Conservation (phyloP, 495 filamentous ascomycete species). For the Penicillium bovifimosum region DNA sequence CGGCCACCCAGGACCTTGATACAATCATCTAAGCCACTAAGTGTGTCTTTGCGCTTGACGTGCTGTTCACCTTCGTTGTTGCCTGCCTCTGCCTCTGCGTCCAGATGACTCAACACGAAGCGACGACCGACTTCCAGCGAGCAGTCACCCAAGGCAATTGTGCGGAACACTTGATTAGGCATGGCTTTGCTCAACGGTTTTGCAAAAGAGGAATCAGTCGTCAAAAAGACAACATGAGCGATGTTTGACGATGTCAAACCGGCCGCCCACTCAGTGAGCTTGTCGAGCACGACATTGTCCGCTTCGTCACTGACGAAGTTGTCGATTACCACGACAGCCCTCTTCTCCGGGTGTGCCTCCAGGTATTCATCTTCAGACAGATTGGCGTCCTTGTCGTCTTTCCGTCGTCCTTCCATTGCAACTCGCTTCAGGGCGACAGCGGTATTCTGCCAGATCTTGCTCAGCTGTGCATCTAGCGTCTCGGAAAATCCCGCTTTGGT, state of each 20-base stretch:
- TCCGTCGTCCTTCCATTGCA: constrained; percentile 61
- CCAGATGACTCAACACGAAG: constrained; percentile 82
- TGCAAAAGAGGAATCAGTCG: constrained; percentile 80
- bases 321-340: constrained; percentile 87
- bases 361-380: constrained; percentile 84
- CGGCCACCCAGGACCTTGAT: constrained; percentile 82
- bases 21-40: constrained; percentile 68
- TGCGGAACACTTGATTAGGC: constrained; percentile 85
- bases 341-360: constrained; percentile 78
- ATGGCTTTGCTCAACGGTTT: constrained; percentile 84
- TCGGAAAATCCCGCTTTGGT: constrained; percentile 94
- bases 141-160: constrained; percentile 78
- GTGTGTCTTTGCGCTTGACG: constrained; percentile 35
- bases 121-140: constrained; percentile 78
- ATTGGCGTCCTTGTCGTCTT: constrained; percentile 65
- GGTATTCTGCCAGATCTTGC: constrained; percentile 88
- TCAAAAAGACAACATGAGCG: constrained; percentile 96
- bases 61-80: constrained; percentile 33
- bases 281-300: constrained; percentile 74
- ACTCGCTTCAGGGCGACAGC: constrained; percentile 72
- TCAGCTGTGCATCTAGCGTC: constrained; percentile 83
- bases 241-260: constrained; percentile 81
- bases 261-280: constrained; percentile 88
- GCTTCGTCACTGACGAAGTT: constrained; percentile 81
- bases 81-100: constrained; percentile 42